Conservation (phyloP, 2,329 filamentous ascomycete species). For the Achaetomium macrosporum region DNA sequence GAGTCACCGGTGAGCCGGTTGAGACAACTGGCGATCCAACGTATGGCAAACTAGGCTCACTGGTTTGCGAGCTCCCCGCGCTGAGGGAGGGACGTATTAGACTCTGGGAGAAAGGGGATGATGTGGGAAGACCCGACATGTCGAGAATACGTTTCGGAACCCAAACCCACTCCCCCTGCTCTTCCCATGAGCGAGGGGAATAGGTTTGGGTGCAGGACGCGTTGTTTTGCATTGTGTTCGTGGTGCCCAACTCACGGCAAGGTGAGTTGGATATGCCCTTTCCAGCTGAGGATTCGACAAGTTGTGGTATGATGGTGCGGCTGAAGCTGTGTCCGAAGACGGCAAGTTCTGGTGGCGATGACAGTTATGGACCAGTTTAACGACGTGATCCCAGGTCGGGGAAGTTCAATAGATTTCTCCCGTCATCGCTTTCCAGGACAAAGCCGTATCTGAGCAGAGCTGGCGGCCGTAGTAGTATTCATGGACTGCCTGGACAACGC, state of each 20-base stretch:
- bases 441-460: background rate
- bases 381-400: conserved; percentile 19
- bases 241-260: conserved; percentile 2
- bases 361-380: conserved; percentile 15
- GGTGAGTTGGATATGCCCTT: conserved; percentile 9
- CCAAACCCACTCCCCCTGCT: conserved; percentile 14
- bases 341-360: conserved; percentile 3
- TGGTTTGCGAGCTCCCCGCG: background rate
- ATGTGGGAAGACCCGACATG: background rate
- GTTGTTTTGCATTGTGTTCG: conserved; percentile 1
- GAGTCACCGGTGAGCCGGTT: background rate
- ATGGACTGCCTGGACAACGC: too few species aligned
- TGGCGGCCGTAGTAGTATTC: too few species aligned
- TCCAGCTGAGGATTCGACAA: background rate
- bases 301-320: background rate
- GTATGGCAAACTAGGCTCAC: background rate
- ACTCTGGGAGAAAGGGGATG: background rate
- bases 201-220: background rate
- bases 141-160: background rate
- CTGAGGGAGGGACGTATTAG: conserved; percentile 2
- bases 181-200: background rate
- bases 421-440: background rate
- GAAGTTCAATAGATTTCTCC: background rate
- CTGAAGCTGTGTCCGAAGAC: conserved; percentile 4
- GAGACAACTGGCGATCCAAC: background rate